These are phyloP conservation scores for Ceriops tagal DNA, from an alignment of 345 rosid genomes.

Conservation along the genomic window DNA sequence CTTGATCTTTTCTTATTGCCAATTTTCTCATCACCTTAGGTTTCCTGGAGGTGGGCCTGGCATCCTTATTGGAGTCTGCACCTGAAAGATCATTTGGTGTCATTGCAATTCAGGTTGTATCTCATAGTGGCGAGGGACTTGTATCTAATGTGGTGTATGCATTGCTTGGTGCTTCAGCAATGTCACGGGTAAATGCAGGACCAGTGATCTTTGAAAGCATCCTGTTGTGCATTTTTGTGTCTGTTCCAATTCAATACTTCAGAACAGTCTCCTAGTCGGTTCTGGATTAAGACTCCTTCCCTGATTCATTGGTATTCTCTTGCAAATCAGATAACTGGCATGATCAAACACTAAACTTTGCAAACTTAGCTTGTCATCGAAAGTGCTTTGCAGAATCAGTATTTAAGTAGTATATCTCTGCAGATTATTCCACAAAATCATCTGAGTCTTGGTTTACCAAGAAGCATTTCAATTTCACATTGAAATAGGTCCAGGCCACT, in stretches of 20 bases:
- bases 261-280: neutral
- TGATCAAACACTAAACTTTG: neutral
- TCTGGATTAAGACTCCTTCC: neutral
- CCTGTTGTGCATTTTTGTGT: too few relatives aligned
- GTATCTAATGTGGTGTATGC: conserved; percentile 86
- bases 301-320: neutral
- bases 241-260: too few relatives aligned
- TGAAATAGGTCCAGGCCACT: too few relatives aligned
- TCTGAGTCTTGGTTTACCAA: too few relatives aligned
- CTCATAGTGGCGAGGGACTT: conserved; percentile 88
- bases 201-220: neutral
- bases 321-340: neutral
- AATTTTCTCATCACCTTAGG: conserved; percentile 35
- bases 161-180: conserved; percentile 92
- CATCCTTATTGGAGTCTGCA: conserved; percentile 55
- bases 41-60: conserved; percentile 73
- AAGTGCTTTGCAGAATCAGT: neutral
- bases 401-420: neutral
- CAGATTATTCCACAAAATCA: too few relatives aligned
- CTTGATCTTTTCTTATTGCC: neutral
- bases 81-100: conserved; percentile 69
- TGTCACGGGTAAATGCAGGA: conserved; percentile 72
- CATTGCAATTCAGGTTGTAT: conserved; percentile 62
- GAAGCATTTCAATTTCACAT: too few relatives aligned
- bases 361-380: neutral